Evolutionary conservation across 441 rosid species (phyloP).

Genomic region (Metrosideros polymorpha): DNA sequence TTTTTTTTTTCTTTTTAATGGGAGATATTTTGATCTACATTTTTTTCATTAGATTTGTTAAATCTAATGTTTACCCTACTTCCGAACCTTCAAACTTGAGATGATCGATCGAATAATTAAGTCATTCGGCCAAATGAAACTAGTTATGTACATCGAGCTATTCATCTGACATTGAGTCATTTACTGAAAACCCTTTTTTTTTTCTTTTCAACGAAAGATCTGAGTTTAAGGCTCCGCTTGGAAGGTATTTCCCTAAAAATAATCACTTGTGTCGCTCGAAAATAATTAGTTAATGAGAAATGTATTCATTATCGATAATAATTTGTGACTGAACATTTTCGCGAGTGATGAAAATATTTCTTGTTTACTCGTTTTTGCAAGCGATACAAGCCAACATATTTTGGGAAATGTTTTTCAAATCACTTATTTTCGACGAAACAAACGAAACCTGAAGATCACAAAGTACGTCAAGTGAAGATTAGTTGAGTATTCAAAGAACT

Average conservation of each 20-base stretch:
- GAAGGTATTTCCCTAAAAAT: too few species aligned
- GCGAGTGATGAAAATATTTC: too few species aligned
- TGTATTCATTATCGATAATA: too few species aligned
- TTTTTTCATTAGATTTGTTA: neutral
- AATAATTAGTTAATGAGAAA: too few species aligned
- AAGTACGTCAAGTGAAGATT: neutral
- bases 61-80: neutral
- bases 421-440: too few species aligned
- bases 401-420: too few species aligned
- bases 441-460: neutral
- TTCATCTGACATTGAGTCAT: neutral
- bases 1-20: fast-evolving
- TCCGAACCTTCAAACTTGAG: fast-evolving
- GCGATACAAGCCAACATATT: too few species aligned
- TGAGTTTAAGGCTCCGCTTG: neutral
- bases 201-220: neutral
- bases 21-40: neutral
- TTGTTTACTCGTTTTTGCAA: too few species aligned
- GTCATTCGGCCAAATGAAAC: neutral
- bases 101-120: neutral
- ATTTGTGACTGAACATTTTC: too few species aligned
- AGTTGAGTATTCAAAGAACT: neutral
- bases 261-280: too few species aligned
- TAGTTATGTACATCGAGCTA: neutral
- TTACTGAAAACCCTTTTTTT: fast-evolving